Evolutionary conservation across 495 filamentous ascomycete genomes (phyloP), one percentile per base, ranked within the genome.

Genomic region (Daldinia childiae): DNA sequence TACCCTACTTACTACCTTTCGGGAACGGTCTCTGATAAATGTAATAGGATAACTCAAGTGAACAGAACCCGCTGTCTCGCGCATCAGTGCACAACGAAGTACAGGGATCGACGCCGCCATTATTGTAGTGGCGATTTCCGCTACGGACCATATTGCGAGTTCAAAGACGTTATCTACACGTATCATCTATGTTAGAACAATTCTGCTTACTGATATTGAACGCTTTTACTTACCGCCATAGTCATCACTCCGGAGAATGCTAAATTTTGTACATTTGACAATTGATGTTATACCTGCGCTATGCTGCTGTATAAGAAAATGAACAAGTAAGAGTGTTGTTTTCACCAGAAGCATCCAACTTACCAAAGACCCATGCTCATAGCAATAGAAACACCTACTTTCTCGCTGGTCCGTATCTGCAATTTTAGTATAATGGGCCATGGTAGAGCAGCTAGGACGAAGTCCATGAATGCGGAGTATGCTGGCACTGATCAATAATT

Each of bases 381-480:
- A 1, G 43, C 43, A 12, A 24, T 21, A 0, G 71, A 69, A 4
- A 82, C 74, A 14, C 80, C 80, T 43, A 81, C 19, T 45, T 79
- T 82, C 59, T 82, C 80, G 17, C 74, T 77, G 1, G 64, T 69
- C 24, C 73, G 74, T 72, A 83, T 81, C 38, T 79, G 75, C 6
- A 82, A 55, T 3, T 66, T 73, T 56, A 73, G 74, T 4, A 82
- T 73, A 17, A 81, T 52, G 26, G 67, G 64, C 76, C 79, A 79
- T 0, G 80, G 78, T 1, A 83, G 72, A 0, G 76, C 60, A 0
- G 79, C 78, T 2, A 83, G 72, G 7, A 76, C 55, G 48, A 82
- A 76, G 17, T 83, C 81, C 52, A 74, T 70, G 12, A 75, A 63
- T 9, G 75, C 79, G 0, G 80, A 82, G 45, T 79, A 81, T 15